Conservation (phyloP, 768 basidiomycete species). For the Phlebiopsis flavidoalba region DNA sequence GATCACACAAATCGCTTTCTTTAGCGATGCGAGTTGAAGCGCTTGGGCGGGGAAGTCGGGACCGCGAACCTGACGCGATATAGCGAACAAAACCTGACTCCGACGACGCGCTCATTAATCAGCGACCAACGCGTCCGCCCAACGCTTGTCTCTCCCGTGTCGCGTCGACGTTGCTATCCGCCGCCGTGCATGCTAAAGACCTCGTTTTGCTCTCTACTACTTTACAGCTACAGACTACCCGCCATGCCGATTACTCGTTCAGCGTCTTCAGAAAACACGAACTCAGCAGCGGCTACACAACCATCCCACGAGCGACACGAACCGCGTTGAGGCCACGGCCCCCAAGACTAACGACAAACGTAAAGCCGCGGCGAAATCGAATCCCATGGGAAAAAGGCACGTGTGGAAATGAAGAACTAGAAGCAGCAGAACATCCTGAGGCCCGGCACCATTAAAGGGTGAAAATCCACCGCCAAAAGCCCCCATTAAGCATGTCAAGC, state of each 20-base stretch:
- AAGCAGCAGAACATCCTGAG: not conserved
- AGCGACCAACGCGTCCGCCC: not conserved
- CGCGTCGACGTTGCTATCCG: too few species aligned
- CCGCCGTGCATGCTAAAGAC: not conserved
- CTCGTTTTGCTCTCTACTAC: not conserved
- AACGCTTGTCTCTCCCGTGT: too few species aligned
- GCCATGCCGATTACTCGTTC: slow-evolving; percentile 1
- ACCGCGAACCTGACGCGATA: not conserved
- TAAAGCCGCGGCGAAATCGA: not conserved
- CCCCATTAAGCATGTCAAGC: not conserved
- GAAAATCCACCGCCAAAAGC: not conserved
- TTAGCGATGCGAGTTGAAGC: not conserved
- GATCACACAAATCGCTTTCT: too few species aligned
- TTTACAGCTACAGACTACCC: not conserved
- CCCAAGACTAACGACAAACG: not conserved
- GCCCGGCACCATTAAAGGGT: too few species aligned
- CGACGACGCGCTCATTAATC: not conserved
- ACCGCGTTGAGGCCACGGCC: not conserved
- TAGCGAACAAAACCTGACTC: not conserved
- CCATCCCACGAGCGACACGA: too few species aligned
- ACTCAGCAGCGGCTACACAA: not conserved
- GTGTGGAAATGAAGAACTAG: not conserved
- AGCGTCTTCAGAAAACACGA: too few species aligned
- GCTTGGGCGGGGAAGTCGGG: not conserved
- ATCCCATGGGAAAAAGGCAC: not conserved